Evolutionary conservation across 805 yeast genomes (phyloP), one percentile per base, ranked within the genome.

Genomic region (Ogataea wickerhamii): DNA sequence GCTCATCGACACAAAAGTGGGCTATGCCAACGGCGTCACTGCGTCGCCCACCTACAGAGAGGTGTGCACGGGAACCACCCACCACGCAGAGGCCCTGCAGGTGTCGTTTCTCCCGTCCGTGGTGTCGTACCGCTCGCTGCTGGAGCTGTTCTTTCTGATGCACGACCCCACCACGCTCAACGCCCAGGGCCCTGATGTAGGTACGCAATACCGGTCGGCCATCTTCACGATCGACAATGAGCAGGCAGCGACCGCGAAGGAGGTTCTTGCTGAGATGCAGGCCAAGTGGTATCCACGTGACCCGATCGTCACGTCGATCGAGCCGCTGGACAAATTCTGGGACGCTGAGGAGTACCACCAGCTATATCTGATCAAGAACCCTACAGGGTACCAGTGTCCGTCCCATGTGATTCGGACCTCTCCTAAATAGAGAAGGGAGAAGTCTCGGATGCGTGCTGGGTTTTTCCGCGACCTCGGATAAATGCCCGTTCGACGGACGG

Each of bases 311-410:
- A 88, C 98, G 1, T 65, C 64, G 31, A 75, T 89, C 36, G 83
- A 77, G 54, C 82, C 85, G 6, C 71, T 87, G 31, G 58, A 67
- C 35, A 70, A 68, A 42, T 93, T 86, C 71, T 82, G 80, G 68
- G 96, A 89, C 56, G 98, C 97, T n/a, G 98, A 91, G 63, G 89
- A 80, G 25, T 91, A 89, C 60, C 98, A 91, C 60, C 98, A 91
- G 59, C 55, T 72, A 44, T 91, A 93, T 59, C 68, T 91, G 52
- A 71, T 73, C 40, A 80, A 77, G 53, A 87, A 91, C 58, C 95
- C 96, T 2, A 62, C 66, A 4, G 97, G 97, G 4, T 87, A 89
- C 60, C 86, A 84, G 42, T 91, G 98, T 59, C 91, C 96, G 16
- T 79, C 91, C 4, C 98, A 91, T 56, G 88, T 73, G 50, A 58